Evolutionary conservation across 345 rosid genomes (phyloP), one percentile per base, ranked within the genome.

Genomic region (Sisymbrium altissimum): DNA sequence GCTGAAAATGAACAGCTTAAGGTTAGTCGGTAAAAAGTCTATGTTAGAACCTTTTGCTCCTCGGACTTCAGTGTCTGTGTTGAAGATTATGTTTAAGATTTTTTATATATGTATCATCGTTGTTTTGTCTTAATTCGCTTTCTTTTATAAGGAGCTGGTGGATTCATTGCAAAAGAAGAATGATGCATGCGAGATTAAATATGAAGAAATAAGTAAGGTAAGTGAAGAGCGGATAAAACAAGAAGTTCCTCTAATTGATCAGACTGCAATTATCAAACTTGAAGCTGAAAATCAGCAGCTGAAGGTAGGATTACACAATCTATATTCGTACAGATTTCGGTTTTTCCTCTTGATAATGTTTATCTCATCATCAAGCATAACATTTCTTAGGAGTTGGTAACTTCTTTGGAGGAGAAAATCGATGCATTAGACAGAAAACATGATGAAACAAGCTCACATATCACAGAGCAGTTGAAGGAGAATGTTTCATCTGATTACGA

Each of bases 1-100:
- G 76, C 81, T 44, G 99, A 95, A 86, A 95, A 87, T 83, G 91
- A 92, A 80, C 83, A 87, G 76, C 90, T 95, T 64, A 92, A 89
- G 93, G 97, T 86, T 64, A 75, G 68, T 23, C 46, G 61, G 25
- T 75, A 65, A 53, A 50, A 32, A 30, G 72, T 76, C 14, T 60
- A 5, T 30, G 44, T 72, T 19, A 50, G 57, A 46, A 19, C 40
- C 43, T 70, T 70, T 25, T 8, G 53, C 49, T 66, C 71, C 63
- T 52, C 4, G 7, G 56, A 30, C 25, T 36, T 44, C 19, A 12
- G 48, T 40, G 64, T 66, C 27, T 11, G 18, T 11, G 62, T 60
- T 67, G 60, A 58, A 59, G 21, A 40, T 61, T 11, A n/a, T 11
- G 62, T 60, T 67, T 68, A 58, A 59, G 21, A 40, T 61, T 46